A percentile compares a stretch with the other conserved stretches of the same genome.
phyloP scores from a whole-genome alignment of 257 asterid species.

The Capsicum chinense region DNA sequence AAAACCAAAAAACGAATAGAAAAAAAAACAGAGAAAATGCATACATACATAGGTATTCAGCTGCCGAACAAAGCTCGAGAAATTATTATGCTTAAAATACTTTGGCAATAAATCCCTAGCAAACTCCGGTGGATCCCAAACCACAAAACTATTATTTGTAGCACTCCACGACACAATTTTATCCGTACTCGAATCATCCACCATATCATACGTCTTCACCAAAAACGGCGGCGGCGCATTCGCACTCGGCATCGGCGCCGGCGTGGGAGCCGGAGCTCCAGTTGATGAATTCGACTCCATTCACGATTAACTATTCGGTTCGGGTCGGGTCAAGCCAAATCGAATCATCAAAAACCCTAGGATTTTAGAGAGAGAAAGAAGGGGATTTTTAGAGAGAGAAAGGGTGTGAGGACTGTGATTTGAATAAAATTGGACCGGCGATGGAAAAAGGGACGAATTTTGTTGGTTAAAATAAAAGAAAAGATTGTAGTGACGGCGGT shows the following conservation, averaged over 20 bases:
- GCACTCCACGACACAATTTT: slow-evolving; percentile 43
- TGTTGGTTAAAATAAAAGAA: too few species aligned
- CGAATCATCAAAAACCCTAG: slow-evolving; percentile 20
- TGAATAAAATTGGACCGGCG: background rate
- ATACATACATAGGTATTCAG: slow-evolving; percentile 35
- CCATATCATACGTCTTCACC: slow-evolving; percentile 43
- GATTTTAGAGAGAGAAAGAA: background rate
- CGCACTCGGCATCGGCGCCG: slow-evolving; percentile 33
- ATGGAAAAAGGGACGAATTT: background rate
- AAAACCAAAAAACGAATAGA: background rate
- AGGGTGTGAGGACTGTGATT: background rate
- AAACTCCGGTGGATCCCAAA: slow-evolving; percentile 43
- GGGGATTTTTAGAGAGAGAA: slow-evolving; percentile 17
- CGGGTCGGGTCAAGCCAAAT: background rate
- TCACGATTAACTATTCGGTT: background rate
- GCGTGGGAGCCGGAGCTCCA: slow-evolving; percentile 8
- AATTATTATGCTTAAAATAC: slow-evolving; percentile 78
- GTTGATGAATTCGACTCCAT: slow-evolving; percentile 7
- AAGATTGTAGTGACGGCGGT: background rate
- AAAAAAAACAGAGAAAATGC: background rate
- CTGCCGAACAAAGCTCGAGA: slow-evolving; percentile 85
- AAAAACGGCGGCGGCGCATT: slow-evolving; percentile 41
- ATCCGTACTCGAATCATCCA: slow-evolving; percentile 38
- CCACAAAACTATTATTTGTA: slow-evolving; percentile 38
- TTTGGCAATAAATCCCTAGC: slow-evolving; percentile 41